These are phyloP conservation scores for Flaveria linearis DNA, from an alignment of 129 eudicot genomes.

Conservation along the genomic window DNA sequence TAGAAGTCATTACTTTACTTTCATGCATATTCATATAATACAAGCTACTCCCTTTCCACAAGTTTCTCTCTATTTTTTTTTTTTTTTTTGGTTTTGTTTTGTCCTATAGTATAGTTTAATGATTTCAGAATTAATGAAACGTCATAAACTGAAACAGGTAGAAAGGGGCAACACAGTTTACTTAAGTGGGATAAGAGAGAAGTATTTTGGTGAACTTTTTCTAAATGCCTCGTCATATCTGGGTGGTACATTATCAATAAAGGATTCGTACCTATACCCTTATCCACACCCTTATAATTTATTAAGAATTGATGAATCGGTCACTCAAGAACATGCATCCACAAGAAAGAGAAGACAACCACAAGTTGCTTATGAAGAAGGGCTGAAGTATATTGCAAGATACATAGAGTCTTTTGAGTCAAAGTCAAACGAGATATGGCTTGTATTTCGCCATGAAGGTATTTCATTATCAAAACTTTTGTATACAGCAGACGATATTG, in stretches of 20 bases:
- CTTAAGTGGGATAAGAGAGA: slow-evolving; percentile 89
- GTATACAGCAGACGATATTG: slow-evolving; percentile 76
- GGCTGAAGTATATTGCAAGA: slow-evolving; percentile 90
- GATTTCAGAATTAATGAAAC: slow-evolving; percentile 20
- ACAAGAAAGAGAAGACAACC: slow-evolving; percentile 29
- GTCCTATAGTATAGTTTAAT: slow-evolving; percentile 3
- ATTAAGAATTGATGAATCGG: slow-evolving; percentile 36
- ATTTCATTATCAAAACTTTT: slow-evolving; percentile 87
- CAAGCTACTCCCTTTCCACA: neutral
- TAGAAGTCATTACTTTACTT: neutral
- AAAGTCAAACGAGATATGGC: slow-evolving; percentile 92
- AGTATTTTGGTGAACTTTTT: slow-evolving; percentile 93
- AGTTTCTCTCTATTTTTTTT: too few species aligned
- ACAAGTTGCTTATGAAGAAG: slow-evolving; percentile 63
- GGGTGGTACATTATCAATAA: slow-evolving; percentile 38
- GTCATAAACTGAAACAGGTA: slow-evolving; percentile 57
- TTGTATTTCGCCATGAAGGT: slow-evolving; percentile 95
- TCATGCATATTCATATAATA: neutral
- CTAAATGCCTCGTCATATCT: slow-evolving; percentile 64
- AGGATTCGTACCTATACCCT: slow-evolving; percentile 23
- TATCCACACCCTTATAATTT: slow-evolving; percentile 30
- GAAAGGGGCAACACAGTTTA: slow-evolving; percentile 83
- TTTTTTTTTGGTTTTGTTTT: too few species aligned
- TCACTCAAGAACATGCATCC: slow-evolving; percentile 32
- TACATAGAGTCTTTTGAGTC: slow-evolving; percentile 97